Evolutionary conservation across 177 flowering plant species (phyloP), one percentile per base, ranked within the genome.

Genomic region (Tripterygium wilfordii): DNA sequence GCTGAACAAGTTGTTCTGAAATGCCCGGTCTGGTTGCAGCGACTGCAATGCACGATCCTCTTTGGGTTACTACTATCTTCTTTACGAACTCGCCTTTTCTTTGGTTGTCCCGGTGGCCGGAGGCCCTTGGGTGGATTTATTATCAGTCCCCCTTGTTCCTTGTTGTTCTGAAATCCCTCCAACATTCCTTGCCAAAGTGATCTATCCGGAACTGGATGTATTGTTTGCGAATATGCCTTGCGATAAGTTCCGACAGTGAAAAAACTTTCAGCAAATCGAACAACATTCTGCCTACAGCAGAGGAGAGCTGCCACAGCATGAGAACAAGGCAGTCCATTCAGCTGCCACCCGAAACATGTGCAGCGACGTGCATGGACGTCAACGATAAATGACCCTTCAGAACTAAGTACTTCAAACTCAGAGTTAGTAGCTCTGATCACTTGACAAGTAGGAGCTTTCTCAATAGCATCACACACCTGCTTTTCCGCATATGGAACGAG

Each of bases 241-340:
- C 91, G 60, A 31, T 87, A 90, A 2, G 77, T 77, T 35, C 89
- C 80, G 10, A 89, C 90, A 0, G 95, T 89, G 56, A 86, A 89
- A 65, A 86, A 87, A 45, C 94, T 90, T 68, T 90, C 97, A 5
- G 96, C 72, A 42, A 84, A 87, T 10, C 97, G 76, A 53, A 84
- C 84, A 6, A 90, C 96, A 49, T 85, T 82, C 64, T 87, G 94
- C 54, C 94, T 46, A 58, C 94, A 83, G 3, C 84, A 82, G 15
- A 79, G 73, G 8, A 90, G 84, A 7, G 94, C 96, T 13, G 94
- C 87, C 41, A 84, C 96, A 36, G 97, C 94, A 72, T 87, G 97
- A 2, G 96, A 75, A 67, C 97, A 87, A 5, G 97, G 96, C 43
- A 90, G 55, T 13, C 96, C 96, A 59, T 78, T 78, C 15, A 82